These are phyloP conservation scores for Fusarium sp. DNA, from an alignment of 2,329 filamentous ascomycete genomes.

Conservation along the genomic window DNA sequence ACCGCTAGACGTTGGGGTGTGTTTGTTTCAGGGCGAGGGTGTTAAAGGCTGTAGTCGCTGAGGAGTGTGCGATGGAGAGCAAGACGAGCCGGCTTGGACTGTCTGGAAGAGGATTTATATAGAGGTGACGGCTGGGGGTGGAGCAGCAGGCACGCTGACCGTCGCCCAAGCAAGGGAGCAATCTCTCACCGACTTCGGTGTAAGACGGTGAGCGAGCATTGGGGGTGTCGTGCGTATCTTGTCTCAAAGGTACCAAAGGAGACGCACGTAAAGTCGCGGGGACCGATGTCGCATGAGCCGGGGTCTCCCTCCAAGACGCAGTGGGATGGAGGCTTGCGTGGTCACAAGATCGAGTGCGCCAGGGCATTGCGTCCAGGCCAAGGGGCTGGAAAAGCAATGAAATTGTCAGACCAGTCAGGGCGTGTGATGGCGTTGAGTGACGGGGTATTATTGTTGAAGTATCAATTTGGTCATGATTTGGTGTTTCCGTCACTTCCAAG, in stretches of 20 bases:
- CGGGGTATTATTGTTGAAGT: background rate
- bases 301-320: conserved; percentile 37
- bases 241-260: conserved; percentile 11
- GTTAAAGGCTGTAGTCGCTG: background rate
- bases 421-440: background rate
- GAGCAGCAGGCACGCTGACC: conserved; percentile 37
- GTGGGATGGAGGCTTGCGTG: conserved; percentile 40
- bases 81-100: conserved; percentile 7
- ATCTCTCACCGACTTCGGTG: conserved; percentile 42
- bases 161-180: conserved; percentile 20
- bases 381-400: conserved; percentile 33
- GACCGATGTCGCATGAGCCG: conserved; percentile 42
- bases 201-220: conserved; percentile 37
- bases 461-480: background rate
- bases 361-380: conserved; percentile 27
- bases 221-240: conserved; percentile 3
- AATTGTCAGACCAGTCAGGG: conserved; percentile 27
- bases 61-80: conserved; percentile 30
- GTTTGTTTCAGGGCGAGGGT: conserved; percentile 12
- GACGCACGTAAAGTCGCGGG: conserved; percentile 25
- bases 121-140: conserved; percentile 27
- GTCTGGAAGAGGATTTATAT: conserved; percentile 37
- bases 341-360: conserved; percentile 45
- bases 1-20: conserved; percentile 25
- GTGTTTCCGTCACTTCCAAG: conserved; percentile 15